Base-by-base conservation (phyloP, 2,329 filamentous ascomycete genomes). In the Aspergillus pseudoterreus region DNA sequence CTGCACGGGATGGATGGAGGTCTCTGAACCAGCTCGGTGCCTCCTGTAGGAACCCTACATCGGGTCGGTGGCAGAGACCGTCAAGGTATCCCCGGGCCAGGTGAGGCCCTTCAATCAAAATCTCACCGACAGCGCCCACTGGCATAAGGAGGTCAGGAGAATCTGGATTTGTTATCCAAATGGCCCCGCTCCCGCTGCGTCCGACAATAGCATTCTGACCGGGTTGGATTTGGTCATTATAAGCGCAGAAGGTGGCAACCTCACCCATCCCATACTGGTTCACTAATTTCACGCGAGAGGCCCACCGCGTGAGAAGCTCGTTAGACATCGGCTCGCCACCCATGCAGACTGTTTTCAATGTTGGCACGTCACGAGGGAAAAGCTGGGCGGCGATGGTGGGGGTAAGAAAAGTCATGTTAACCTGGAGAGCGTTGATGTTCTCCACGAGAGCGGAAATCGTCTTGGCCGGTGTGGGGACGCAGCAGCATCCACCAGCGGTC, bases 201-300 rank as follows among this genome's bases (percentile, higher is more conserved):
- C 41, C 41, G 22, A 43, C 56, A 0, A 62, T 53, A 2, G 52
- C 44, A 6, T 54, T 54, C 0, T 45, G 49, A 0, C 52, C 57
- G 14, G 52, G 43, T n/a, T 58, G 22, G 5, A 54, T 50, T 8
- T 57, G 52, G 3, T 51, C 48, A 5, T 64, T 63, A 35, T 57
- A 60, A 3, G 60, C 59, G 38, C 62, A 65, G 17, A 61, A 52
- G 1, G 58, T 59, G 11, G 62, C 62, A 1, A 55, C 53, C 38
- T 65, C 63, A 9, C 63, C 62, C 62, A 64, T 64, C 1, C 63
- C 63, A 39, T 63, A 66, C 24, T 63, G 61, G 19, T 66, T 66
- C 1, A 66, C 45, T 2, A 65, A 47, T 5, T 52, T 44, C 1
- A 57, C 53, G 6, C 38, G 51, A 14, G 19, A 2, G 36, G 36